These are phyloP conservation scores for Ramaria sp. DNA, from an alignment of 768 basidiomycete genomes.

Conservation along the genomic window DNA sequence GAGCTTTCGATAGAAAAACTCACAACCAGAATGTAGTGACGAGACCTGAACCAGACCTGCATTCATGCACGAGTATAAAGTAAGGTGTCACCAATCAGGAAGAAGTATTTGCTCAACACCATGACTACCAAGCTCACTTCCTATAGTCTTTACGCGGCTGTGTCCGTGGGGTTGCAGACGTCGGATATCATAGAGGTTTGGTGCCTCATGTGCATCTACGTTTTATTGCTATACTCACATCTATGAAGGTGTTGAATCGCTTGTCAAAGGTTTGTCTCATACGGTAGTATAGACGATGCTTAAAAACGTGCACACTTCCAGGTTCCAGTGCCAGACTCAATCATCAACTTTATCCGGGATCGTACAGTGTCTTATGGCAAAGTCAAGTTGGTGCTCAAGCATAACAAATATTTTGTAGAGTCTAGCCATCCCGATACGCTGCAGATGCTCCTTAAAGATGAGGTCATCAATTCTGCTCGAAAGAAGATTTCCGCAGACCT, in stretches of 20 bases:
- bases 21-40: not conserved
- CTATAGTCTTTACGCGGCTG: slow-evolving; percentile 96
- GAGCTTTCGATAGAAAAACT: slow-evolving; percentile 24
- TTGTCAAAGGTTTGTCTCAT: slow-evolving; percentile 51
- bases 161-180: slow-evolving; percentile 95
- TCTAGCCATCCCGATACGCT: slow-evolving; percentile 91
- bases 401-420: slow-evolving; percentile 96
- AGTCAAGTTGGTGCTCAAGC: slow-evolving; percentile 94
- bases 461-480: slow-evolving; percentile 73
- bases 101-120: not conserved
- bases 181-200: slow-evolving; percentile 96
- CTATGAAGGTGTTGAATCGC: slow-evolving; percentile 59
- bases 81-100: not conserved
- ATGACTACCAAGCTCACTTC: slow-evolving; percentile 58
- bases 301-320: slow-evolving; percentile 21
- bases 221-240: slow-evolving; percentile 23
- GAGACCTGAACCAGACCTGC: slow-evolving; percentile 54
- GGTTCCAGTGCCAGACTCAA: slow-evolving; percentile 87
- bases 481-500: slow-evolving; percentile 47
- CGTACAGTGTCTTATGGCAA: slow-evolving; percentile 96
- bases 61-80: slow-evolving; percentile 93
- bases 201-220: slow-evolving; percentile 15
- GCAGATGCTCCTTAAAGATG: slow-evolving; percentile 78
- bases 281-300: not conserved
- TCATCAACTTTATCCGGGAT: slow-evolving; percentile 79